phyloP scores from a whole-genome alignment of 2,329 filamentous ascomycete species.

The Sclerotinia spermophila region DNA sequence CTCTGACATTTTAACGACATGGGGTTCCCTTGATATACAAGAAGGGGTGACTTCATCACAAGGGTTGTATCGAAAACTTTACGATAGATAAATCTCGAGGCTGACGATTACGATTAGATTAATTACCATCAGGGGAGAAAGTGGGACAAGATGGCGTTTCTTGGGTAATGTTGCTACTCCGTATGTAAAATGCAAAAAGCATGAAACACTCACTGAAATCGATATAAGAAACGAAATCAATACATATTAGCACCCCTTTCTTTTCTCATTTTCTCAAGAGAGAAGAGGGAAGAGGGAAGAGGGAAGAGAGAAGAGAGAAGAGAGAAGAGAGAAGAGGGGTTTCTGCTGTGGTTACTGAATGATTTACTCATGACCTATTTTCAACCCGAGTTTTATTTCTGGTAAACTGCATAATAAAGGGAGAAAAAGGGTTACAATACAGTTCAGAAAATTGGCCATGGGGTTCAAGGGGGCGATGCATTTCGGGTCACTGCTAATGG shows the following conservation, averaged over 20 bases:
- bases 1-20: background rate
- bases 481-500: background rate
- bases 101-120: no score
- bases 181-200: background rate
- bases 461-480: background rate
- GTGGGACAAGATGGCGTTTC: background rate
- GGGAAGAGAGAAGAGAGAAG: background rate
- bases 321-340: background rate
- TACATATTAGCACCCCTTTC: background rate
- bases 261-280: no score
- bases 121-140: background rate
- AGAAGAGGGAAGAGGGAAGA: background rate
- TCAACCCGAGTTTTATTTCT: background rate
- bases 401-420: background rate
- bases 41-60: constrained; percentile 13
- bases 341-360: background rate
- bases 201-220: no score
- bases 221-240: background rate
- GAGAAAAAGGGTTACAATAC: background rate
- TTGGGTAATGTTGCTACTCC: background rate
- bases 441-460: background rate
- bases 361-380: background rate
- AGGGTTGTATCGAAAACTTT: background rate
- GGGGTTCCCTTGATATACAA: background rate
- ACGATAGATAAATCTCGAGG: background rate